Base-by-base conservation (phyloP, 441 rosid species). In the Adansonia madagascariensis region DNA sequence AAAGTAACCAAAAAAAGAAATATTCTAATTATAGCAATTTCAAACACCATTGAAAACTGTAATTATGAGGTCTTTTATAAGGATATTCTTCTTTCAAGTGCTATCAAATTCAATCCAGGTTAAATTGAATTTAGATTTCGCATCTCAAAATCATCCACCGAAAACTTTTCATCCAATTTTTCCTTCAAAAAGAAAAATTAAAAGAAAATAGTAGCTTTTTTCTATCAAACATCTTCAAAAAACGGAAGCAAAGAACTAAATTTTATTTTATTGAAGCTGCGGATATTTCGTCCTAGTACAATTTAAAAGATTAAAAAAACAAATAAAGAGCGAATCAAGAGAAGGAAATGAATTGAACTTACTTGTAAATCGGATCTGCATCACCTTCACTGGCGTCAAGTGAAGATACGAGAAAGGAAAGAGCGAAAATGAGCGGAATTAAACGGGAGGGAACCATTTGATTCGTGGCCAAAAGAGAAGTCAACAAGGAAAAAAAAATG, bases 291-390 rank as follows among this genome's bases (percentile, higher is more conserved):
- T 31, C 35, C 17, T 8, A 63, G 71, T 39, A 11, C 15, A 59
- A 52, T 11, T 60, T 20, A 44, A 27, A 35, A 12, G 20, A 59
- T 2, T 10, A 61, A 12, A 4, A 6, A 35, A 3, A 46, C 15
- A 3, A 57, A 24, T 15, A 43, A 12, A 61, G 15, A 46, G 39
- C 47, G 46, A 55, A 65, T 55, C 43, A 57, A 31, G 43, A 71
- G 61, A 71, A 72, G 31, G 15, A 12, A 76, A 39, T 67, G 57
- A 22, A 55, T 24, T 17, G 59, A 31, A 56, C 44, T 76, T 55
- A 76, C 79, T 67, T 24, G 66, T 76, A 76, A 76, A 67, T 60
- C 64, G 74, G 74, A 76, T 76, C 79, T 44, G 73, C 43, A 24
- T 76, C 79, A 24, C 79, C 79, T n/a, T 67, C 79, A 47, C 74